A percentile compares a stretch with the other conserved stretches of the same genome.
phyloP scores from a whole-genome alignment of 1,284 basidiomycete genomes.

The Trichosporon ovoides region DNA sequence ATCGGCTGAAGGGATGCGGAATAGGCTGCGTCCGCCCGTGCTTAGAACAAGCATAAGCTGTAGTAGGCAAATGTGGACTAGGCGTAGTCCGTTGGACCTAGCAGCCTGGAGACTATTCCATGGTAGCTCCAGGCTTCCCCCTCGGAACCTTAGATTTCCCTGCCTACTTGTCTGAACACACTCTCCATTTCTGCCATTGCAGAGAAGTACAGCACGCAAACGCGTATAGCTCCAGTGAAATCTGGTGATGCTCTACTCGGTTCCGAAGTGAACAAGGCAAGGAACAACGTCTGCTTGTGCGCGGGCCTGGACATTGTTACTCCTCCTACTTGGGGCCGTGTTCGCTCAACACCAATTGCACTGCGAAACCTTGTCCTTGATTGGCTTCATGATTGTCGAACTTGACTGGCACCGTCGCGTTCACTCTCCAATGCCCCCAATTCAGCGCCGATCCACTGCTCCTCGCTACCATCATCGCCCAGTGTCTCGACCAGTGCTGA shows the following conservation, averaged over 20 bases:
- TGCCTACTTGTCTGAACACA: too few relatives aligned
- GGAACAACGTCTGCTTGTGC: too few relatives aligned
- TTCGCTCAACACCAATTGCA: too few relatives aligned
- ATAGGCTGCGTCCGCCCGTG: background rate
- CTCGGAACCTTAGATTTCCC: background rate
- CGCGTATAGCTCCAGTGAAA: too few relatives aligned
- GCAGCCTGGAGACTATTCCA: background rate
- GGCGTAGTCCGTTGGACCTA: background rate
- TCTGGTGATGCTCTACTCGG: too few relatives aligned
- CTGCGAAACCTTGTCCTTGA: background rate
- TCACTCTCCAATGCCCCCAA: background rate
- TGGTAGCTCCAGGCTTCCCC: background rate
- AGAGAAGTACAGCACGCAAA: too few relatives aligned
- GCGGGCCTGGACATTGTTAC: too few relatives aligned
- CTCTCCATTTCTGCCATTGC: background rate
- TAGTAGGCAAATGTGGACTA: background rate
- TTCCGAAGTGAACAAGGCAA: too few relatives aligned
- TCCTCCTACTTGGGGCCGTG: too few relatives aligned
- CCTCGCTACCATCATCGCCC: background rate
- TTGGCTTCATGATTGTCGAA: background rate
- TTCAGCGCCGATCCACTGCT: background rate
- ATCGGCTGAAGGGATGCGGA: background rate
- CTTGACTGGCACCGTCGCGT: too few relatives aligned
- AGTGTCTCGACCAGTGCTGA: slow-evolving; percentile 13
- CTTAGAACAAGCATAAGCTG: background rate